phyloP scores from a whole-genome alignment of 768 basidiomycete species.

The Serendipita vermifera region DNA sequence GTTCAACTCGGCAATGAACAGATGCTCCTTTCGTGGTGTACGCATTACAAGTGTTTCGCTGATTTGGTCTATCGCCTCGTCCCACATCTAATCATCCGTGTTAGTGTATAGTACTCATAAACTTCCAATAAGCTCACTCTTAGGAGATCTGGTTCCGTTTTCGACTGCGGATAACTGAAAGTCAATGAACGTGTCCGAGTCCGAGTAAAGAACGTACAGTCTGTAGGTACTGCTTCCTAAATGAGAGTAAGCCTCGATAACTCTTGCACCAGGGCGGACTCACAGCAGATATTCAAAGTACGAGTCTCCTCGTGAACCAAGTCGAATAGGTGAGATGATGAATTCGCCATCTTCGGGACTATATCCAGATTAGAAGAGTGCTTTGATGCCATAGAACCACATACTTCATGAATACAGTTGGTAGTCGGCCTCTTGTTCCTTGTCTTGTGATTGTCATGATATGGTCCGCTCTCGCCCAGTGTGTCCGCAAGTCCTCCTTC shows the following conservation, averaged over 20 bases:
- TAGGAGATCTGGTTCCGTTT: not conserved
- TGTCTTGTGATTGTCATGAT: constrained; percentile 58
- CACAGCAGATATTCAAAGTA: constrained; percentile 87
- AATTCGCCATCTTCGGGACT: constrained; percentile 45
- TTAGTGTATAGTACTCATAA: not conserved
- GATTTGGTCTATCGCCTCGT: constrained; percentile 70
- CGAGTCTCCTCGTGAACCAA: constrained; percentile 86
- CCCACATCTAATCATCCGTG: constrained; percentile 61
- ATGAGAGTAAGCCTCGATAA: constrained; percentile 11
- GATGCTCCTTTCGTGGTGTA: constrained; percentile 44
- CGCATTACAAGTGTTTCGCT: constrained; percentile 59
- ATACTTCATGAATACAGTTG: constrained; percentile 75
- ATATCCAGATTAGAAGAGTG: not conserved
- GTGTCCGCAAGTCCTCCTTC: not conserved
- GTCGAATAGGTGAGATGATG: constrained; percentile 61
- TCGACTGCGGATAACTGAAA: not conserved
- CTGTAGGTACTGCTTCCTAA: constrained; percentile 65
- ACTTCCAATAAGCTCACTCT: not conserved
- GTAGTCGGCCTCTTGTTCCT: constrained; percentile 54
- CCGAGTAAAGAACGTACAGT: constrained; percentile 39
- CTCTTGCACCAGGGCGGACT: constrained; percentile 19
- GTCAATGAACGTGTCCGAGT: too few relatives aligned
- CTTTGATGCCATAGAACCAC: constrained; percentile 17
- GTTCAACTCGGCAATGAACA: constrained; percentile 72
- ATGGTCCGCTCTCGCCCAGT: constrained; percentile 21